Percentiles rank a stretch among this genome's conserved stretches.
phyloP scores from a whole-genome alignment of 805 yeast species.

The Candida verbasci region DNA sequence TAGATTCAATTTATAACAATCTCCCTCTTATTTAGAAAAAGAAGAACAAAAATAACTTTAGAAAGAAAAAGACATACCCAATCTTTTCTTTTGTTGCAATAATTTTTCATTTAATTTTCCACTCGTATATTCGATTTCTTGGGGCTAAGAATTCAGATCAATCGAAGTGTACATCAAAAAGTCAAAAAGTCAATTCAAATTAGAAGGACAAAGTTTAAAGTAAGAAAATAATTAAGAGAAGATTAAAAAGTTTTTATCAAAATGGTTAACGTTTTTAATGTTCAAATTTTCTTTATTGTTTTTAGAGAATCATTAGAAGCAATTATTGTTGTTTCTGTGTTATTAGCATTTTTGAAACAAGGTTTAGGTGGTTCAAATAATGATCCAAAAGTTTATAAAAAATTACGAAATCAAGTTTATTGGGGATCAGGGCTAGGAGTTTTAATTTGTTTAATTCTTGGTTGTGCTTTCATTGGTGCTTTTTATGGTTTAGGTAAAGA shows the following conservation, averaged over 20 bases:
- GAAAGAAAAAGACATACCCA: not conserved
- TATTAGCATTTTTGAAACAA: conserved; percentile 83
- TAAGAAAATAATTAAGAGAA: no score
- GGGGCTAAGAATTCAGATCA: no score
- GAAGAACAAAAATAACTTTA: no score
- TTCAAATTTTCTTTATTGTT: conserved; percentile 76
- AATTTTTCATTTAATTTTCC: no score
- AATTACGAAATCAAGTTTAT: conserved; percentile 75
- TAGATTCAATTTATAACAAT: conserved; percentile 3
- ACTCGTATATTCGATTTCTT: no score
- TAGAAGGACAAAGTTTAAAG: no score
- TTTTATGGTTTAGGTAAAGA: conserved; percentile 75
- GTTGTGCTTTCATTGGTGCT: conserved; percentile 92
- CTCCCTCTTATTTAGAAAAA: conserved; percentile 1
- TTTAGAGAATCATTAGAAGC: conserved; percentile 92
- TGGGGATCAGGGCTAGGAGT: conserved; percentile 68
- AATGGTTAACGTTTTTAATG: conserved; percentile 57
- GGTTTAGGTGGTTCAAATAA: conserved; percentile 55
- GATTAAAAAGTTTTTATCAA: no score
- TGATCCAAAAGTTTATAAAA: conserved; percentile 50
- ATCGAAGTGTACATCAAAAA: no score
- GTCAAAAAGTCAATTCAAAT: no score
- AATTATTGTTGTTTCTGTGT: conserved; percentile 77
- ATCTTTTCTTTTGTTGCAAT: no score
- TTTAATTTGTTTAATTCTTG: conserved; percentile 69